These are phyloP conservation scores for Epicoccum sorghinum DNA, from an alignment of 2,329 filamentous ascomycete genomes.

Conservation along the genomic window DNA sequence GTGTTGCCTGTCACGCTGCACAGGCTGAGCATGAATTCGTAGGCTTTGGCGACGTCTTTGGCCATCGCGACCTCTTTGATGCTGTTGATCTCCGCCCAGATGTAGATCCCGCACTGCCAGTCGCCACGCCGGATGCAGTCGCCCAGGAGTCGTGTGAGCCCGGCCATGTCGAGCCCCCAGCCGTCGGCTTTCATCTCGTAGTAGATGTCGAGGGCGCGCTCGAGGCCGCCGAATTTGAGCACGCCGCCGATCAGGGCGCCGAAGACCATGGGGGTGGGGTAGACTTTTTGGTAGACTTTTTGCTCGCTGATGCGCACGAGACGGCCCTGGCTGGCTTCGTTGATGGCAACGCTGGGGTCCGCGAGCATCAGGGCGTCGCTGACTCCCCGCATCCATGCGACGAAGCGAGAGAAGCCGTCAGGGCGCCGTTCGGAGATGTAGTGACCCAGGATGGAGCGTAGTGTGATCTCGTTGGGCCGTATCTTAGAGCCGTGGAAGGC, in stretches of 20 bases:
- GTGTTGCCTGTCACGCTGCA: conserved; percentile 41
- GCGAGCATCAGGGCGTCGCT: conserved; percentile 50
- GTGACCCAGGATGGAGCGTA: conserved; percentile 49
- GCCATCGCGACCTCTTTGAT: conserved; percentile 33
- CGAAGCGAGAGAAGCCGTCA: conserved; percentile 46
- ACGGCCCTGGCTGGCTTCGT: conserved; percentile 32
- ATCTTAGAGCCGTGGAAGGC: conserved; percentile 47
- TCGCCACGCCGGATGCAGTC: conserved; percentile 50
- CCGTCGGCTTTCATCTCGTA: conserved; percentile 52
- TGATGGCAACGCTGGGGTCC: conserved; percentile 46
- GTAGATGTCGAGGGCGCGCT: conserved; percentile 51
- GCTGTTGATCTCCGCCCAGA: conserved; percentile 52
- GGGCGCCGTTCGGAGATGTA: conserved; percentile 43
- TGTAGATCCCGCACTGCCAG: conserved; percentile 40
- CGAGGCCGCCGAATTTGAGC: conserved; percentile 53
- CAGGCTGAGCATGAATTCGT: conserved; percentile 41
- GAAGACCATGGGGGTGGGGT: conserved; percentile 54
- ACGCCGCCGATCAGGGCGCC: conserved; percentile 50
- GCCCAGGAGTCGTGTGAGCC: conserved; percentile 48
- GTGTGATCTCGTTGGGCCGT: conserved; percentile 55
- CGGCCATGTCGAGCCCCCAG: conserved; percentile 52
- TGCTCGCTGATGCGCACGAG: conserved; percentile 30
- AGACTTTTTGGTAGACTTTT: conserved; percentile 52
- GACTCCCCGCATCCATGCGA: conserved; percentile 52
- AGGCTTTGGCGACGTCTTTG: conserved; percentile 35